Conservation (phyloP, 2,329 filamentous ascomycete species). For the Lanzia echinophila region DNA sequence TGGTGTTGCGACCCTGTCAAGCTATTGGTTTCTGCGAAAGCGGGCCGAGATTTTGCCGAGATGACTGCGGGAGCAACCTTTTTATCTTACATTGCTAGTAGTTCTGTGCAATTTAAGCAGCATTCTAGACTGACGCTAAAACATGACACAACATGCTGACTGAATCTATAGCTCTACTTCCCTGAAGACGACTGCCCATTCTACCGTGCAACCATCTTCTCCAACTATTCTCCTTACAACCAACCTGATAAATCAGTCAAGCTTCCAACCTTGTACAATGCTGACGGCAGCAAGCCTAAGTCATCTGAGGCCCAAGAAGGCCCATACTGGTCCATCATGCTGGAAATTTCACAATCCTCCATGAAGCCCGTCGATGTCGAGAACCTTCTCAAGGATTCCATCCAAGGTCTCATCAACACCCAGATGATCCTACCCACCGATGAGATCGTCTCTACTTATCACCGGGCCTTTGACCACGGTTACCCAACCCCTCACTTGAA, state of each 20-base stretch:
- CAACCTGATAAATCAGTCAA: slow-evolving; percentile 78
- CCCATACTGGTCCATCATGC: slow-evolving; percentile 99
- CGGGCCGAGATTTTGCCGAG: not conserved
- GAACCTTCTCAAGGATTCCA: slow-evolving; percentile 81
- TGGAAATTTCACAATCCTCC: slow-evolving; percentile 92
- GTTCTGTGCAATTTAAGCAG: too few species aligned
- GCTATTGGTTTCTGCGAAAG: not conserved
- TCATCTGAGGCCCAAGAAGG: slow-evolving; percentile 71
- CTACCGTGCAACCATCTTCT: slow-evolving; percentile 99
- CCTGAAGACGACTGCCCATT: slow-evolving; percentile 98
- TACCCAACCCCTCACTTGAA: slow-evolving; percentile 94
- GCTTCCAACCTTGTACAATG: slow-evolving; percentile 79
- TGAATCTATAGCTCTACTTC: slow-evolving; percentile 73
- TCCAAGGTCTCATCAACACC: slow-evolving; percentile 95
- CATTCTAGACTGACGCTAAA: too few species aligned
- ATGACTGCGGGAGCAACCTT: not conserved
- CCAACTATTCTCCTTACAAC: slow-evolving; percentile 99
- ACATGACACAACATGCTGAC: slow-evolving; percentile 19
- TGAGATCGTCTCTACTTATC: slow-evolving; percentile 96
- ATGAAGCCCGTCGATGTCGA: slow-evolving; percentile 89
- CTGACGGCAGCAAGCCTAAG: slow-evolving; percentile 73
- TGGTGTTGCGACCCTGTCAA: not conserved
- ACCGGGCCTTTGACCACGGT: slow-evolving; percentile 95
- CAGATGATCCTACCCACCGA: slow-evolving; percentile 88
- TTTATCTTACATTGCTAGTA: not conserved